Base-by-base conservation (phyloP, 2,329 filamentous ascomycete genomes). In the Diplodia scrobiculata region DNA sequence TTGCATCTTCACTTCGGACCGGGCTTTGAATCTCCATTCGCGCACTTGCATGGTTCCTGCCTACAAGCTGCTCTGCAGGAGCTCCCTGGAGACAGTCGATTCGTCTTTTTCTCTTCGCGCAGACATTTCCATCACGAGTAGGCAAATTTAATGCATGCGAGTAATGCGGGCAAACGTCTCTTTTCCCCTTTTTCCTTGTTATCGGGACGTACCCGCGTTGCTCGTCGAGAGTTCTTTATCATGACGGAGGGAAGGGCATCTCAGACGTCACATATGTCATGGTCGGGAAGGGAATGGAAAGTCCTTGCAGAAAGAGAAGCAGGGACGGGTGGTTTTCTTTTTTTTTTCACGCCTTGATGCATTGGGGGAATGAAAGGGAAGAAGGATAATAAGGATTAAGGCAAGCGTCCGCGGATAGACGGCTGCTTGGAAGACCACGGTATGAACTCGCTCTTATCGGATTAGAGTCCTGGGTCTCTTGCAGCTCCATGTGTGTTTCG, bases 1-100 rank as follows among this genome's bases (percentile, higher is more conserved):
- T 36, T 62, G 58, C 41, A 50, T 50, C 58, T 62, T 62, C 58
- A 48, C 11, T 38, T 62, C 38, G n/a, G 5, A 62, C 58, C 58
- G 58, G 58, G 58, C 58, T 32, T 62, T 25, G 19, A 6, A 21
- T 36, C 14, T 36, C 21, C 9, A 17, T 58, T 29, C 11, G 41
- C 29, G 34, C 45, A 53, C 41, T 21, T 38, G 27, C 38, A 50
- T 29, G 21, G 45, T 27, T 52, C 32, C 50, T 64, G 25, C 17
- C 50, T 34, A 29, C 7, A 58, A 41, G 6, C 25, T 36, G 38
- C 38, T 36, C 41, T 65, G 7, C 41, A 36, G 55, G 38, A 50
- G 41, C 10, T 14, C 27, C 41, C 41, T 55, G 38, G 38, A 38
- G 41, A 65, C 48, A 47, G 41, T 38, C 19, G n/a, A 41, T 47